A percentile compares a stretch with the other conserved stretches of the same genome.
Evolutionary conservation across 176 grass and related monocot genomes (phyloP).

Genomic region (Pontederia crassipes): DNA sequence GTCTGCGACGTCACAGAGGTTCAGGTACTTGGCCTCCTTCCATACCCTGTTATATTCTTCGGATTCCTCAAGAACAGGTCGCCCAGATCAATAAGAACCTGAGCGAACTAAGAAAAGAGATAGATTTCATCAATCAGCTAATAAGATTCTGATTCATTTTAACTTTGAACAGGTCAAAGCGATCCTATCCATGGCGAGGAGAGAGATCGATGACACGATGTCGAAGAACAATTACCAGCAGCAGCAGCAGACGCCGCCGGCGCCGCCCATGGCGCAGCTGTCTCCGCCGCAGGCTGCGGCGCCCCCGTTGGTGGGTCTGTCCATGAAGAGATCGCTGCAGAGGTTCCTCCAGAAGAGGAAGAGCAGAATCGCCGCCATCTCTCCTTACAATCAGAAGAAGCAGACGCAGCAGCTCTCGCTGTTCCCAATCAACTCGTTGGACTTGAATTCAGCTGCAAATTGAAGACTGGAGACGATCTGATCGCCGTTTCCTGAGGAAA

Average conservation of each 20-base stretch:
- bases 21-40: too few relatives aligned
- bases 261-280: neutral
- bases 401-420: conserved; percentile 8
- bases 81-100: too few relatives aligned
- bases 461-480: too few relatives aligned
- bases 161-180: conserved; percentile 17
- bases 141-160: too few relatives aligned
- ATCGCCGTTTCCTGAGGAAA: too few relatives aligned
- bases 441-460: too few relatives aligned
- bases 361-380: conserved; percentile 13
- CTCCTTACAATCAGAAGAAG: conserved; percentile 7
- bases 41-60: too few relatives aligned
- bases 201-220: conserved; percentile 2
- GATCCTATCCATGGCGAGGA: conserved; percentile 22
- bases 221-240: neutral
- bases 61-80: too few relatives aligned
- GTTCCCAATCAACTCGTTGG: neutral
- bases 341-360: conserved; percentile 34
- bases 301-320: neutral
- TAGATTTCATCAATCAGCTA: too few relatives aligned
- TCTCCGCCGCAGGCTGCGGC: neutral
- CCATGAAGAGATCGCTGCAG: conserved; percentile 32
- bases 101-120: too few relatives aligned
- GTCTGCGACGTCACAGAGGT: too few relatives aligned
- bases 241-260: conserved; percentile 1